Conservation (phyloP, 495 filamentous ascomycete genomes). For the Delitschia confertaspora region DNA sequence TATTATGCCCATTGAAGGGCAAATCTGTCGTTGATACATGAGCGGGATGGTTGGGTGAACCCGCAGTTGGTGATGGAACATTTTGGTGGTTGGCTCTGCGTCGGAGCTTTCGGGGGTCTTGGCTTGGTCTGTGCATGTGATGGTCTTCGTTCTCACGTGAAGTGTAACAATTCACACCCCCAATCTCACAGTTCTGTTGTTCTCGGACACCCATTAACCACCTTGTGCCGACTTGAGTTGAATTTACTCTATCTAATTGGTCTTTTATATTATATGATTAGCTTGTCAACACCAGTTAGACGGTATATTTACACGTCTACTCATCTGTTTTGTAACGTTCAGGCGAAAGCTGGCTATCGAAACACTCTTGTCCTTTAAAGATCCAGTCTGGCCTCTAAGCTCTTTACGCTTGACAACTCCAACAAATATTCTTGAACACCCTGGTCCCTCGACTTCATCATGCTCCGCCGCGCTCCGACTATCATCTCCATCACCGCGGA, state of each 20-base stretch:
- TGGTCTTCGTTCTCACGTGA: neutral
- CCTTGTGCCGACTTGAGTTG: neutral
- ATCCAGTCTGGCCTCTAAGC: neutral
- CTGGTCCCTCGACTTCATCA: too few species aligned
- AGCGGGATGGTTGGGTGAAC: neutral
- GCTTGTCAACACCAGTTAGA: neutral
- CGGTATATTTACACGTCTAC: neutral
- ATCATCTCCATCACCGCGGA: conserved; percentile 18
- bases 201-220: neutral
- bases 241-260: too few species aligned
- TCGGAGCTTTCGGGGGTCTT: neutral
- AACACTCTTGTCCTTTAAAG: neutral
- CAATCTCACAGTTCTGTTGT: neutral
- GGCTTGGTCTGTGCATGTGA: conserved; percentile 7
- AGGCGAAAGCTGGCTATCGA: neutral
- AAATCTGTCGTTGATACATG: conserved; percentile 15
- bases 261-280: neutral
- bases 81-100: too few species aligned
- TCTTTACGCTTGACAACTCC: neutral
- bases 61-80: neutral
- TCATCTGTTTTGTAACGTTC: neutral
- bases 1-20: conserved; percentile 21
- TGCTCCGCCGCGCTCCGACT: conserved; percentile 23
- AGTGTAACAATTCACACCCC: neutral
- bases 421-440: conserved; percentile 1